Evolutionary conservation across 2,329 filamentous ascomycete genomes (phyloP), one percentile per base, ranked within the genome.

Genomic region (Teratosphaeria pseudoeucalypti): DNA sequence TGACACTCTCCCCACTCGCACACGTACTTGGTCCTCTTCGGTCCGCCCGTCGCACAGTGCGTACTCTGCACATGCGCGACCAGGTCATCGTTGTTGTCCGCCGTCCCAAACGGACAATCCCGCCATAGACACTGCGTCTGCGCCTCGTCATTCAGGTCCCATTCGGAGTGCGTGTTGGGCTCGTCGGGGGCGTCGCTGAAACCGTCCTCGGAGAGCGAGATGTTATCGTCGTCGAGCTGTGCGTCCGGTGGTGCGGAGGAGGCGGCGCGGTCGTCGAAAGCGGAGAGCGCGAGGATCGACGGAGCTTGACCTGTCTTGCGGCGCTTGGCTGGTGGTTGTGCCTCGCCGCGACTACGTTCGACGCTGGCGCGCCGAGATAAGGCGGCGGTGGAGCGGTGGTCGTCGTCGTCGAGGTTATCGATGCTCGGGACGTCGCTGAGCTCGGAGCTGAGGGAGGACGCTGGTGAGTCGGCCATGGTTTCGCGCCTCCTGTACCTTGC

Each of bases 1-100:
- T 81, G 82, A 73, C 94, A 99, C 65, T 92, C 92, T 61, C 83
- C 85, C 94, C 94, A 99, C 76, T 97, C 92, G 76, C 94, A 99
- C n/a, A 90, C 91, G 73, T 97, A 97, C 74, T 94, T 96, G 77
- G 95, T 96, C 77, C 94, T 89, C 58, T 92, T 85, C 62, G 86
- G 90, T 10, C 71, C 71, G 19, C 66, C 67, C 2, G 70, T 71
- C 71, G 94, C 90, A 69, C 97, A 96, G 75, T 99, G 94, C 60
- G 92, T 90, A 70, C 91, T 88, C 75, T 97, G 92, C 52, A 81
- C 75, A 66, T 81, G 79, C 60, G 75, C 71, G 57, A 81, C 79
- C 53, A 81, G 71, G 29, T 76, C 76, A 63, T 81, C 79, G 72
- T 80, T 81, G 65, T 81, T 80, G 34, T 74, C 72, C 34, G 78